Base-by-base conservation (phyloP, 169 alveolate species). In the Plasmodium relictum region DNA sequence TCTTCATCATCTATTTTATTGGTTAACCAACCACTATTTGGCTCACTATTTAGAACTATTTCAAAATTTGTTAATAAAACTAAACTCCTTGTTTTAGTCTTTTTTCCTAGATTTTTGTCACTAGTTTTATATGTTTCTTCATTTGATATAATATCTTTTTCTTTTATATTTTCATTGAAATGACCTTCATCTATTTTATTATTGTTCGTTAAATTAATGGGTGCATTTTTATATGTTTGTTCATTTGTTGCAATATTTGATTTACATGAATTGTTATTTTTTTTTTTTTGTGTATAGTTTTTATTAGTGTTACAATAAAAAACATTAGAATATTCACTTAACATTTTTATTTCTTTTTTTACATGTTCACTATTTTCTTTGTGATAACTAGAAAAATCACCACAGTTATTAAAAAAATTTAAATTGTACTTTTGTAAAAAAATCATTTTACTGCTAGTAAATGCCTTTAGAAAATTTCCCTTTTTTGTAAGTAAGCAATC, bases 1-100 rank as follows among this genome's bases (percentile, higher is more conserved):
- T 80, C 73, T 18, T 80, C 90, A 20, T 80, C 90, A 72, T 80
- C 90, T 80, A 80, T 54, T 68, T 52, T 68, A 37, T 68, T 80
- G 20, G 73, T 18, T 71, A 80, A 52, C 90, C 90, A 80, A 37
- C 85, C 85, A 68, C 10, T 42, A 68, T 44, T 26, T 0, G 83
- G 73, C 7, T 68, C 90, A 48, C 90, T 68, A 56, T 80, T 80
- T 66, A 68, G 66, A 68, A 80, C 44, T 4, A 83, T 68, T 68
- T 80, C 90, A 69, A 80, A 80, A 31, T 80, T 80, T 50, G 42
- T 68, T 68, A 80, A 52, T 61, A 80, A 69, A 68, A 80, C 14
- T 0, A 20, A 10, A 44, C 41, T 68, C 14, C 68, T 68, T 22
- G 26, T 68, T 54, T 44, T 80, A 59, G 37, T 66, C 26, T 68